phyloP scores from a whole-genome alignment of 2,329 filamentous ascomycete genomes.

The Davidsoniella virescens region DNA sequence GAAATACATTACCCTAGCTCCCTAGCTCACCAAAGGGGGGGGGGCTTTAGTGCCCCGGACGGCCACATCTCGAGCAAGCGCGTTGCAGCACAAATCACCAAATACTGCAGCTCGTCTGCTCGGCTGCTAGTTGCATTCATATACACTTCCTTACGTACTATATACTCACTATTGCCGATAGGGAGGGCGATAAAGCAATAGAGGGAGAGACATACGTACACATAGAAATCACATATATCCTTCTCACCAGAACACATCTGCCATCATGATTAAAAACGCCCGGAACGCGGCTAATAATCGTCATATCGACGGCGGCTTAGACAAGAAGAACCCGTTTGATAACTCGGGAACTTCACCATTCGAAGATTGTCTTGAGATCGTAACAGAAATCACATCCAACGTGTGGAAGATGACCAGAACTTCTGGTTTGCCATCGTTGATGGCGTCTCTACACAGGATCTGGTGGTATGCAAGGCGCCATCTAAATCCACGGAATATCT shows the following conservation, averaged over 20 bases:
- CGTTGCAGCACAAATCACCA: no score
- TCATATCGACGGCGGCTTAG: constrained; percentile 9
- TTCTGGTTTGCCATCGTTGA: neutral
- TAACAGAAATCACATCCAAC: neutral
- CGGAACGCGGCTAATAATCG: constrained; percentile 3
- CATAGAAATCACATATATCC: neutral
- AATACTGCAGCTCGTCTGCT: no score
- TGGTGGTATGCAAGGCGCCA: constrained; percentile 21
- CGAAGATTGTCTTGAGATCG: constrained; percentile 16
- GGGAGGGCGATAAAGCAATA: no score
- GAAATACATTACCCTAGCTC: no score
- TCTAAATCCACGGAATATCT: constrained; percentile 31
- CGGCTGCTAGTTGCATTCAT: no score
- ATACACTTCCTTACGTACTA: no score
- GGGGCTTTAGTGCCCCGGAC: no score
- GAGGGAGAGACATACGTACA: neutral
- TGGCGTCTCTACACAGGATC: neutral
- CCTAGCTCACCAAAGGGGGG: neutral
- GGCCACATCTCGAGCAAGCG: no score
- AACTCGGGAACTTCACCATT: constrained; percentile 18
- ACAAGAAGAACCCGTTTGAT: constrained; percentile 15
- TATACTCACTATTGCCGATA: no score
- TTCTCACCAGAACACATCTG: no score
- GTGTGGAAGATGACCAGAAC: neutral
- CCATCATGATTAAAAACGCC: neutral